Conservation (phyloP, 2,329 filamentous ascomycete genomes). For the Paraconiothyrium brasiliense region DNA sequence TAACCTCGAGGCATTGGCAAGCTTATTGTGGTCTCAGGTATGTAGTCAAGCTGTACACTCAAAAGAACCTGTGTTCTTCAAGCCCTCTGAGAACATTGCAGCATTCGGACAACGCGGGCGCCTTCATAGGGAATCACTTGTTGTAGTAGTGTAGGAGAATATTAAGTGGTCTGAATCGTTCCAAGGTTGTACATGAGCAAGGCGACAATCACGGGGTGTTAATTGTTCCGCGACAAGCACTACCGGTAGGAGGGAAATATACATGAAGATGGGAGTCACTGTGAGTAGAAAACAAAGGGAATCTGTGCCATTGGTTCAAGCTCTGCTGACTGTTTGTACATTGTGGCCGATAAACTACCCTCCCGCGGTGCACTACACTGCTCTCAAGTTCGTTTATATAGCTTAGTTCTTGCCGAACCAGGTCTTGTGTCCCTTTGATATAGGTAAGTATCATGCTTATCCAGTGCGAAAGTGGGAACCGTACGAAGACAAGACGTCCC, state of each 20-base stretch:
- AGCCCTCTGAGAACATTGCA: neutral
- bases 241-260: neutral
- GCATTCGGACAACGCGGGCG: neutral
- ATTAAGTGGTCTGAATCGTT: neutral
- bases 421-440: slow-evolving; percentile 73
- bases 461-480: slow-evolving; percentile 21
- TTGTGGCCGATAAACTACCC: slow-evolving; percentile 30
- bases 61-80: neutral
- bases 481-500: slow-evolving; percentile 71
- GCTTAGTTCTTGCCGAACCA: slow-evolving; percentile 63
- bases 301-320: slow-evolving; percentile 25
- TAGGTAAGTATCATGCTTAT: slow-evolving; percentile 13
- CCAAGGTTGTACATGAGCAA: neutral
- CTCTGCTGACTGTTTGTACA: slow-evolving; percentile 47
- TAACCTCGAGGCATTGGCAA: neutral
- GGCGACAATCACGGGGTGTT: neutral
- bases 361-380: slow-evolving; percentile 20
- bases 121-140: neutral
- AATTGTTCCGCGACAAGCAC: neutral
- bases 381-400: neutral
- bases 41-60: neutral
- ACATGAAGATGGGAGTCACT: neutral
- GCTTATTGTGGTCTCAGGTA: neutral
- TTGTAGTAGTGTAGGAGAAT: neutral
- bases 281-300: neutral